phyloP scores from a whole-genome alignment of 139 green algal species.

The Closterium sp. region DNA sequence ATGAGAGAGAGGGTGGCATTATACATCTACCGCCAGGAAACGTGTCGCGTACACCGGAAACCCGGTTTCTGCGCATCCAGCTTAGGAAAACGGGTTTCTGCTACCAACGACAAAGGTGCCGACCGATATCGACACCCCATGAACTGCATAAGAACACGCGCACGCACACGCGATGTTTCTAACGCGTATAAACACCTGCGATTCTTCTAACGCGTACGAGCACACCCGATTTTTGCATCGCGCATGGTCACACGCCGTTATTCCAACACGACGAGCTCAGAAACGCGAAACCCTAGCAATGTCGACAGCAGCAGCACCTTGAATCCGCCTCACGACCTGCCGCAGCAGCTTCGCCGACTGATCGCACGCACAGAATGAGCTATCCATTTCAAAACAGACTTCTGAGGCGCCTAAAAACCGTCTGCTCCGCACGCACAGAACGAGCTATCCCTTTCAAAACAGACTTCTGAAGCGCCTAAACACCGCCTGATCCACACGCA shows the following conservation, averaged over 20 bases:
- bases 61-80: no score
- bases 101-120: no score
- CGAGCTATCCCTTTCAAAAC: no score
- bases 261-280: not conserved
- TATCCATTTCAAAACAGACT: no score
- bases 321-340: not conserved
- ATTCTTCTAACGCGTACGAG: no score
- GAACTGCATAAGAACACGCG: not conserved
- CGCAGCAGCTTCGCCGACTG: not conserved
- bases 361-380: not conserved
- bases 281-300: not conserved
- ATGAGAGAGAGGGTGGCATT: not conserved
- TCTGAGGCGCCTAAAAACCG: no score
- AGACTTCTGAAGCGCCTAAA: no score
- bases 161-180: no score
- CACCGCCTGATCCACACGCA: no score
- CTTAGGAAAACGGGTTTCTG: not conserved
- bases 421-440: no score
- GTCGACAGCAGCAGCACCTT: not conserved
- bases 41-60: not conserved
- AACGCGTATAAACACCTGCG: no score
- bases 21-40: not conserved
- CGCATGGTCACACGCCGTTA: not conserved
- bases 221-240: not conserved
- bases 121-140: not conserved